phyloP scores from a whole-genome alignment of 371 early-diverging fungal species.

The Nematocida ausubeli region DNA sequence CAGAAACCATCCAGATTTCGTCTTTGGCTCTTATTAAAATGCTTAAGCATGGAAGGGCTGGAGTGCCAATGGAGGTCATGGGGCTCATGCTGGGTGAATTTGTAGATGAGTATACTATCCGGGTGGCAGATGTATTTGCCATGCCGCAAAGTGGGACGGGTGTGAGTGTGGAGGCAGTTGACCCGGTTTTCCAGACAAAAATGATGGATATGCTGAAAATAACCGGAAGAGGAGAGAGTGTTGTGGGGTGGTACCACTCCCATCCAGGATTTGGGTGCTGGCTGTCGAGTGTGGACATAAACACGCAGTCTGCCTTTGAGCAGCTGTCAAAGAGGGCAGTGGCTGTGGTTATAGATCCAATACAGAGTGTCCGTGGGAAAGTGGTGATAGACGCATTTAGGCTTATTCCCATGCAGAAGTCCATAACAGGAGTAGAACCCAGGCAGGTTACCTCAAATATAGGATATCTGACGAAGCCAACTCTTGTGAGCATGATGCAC shows the following conservation, averaged over 20 bases:
- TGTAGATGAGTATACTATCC: conserved; percentile 97
- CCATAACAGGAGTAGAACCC: conserved; percentile 85
- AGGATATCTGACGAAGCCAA: conserved; percentile 95
- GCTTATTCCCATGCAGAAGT: conserved; percentile 80
- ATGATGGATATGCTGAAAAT: conserved; percentile 99
- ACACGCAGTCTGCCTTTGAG: conserved; percentile 81
- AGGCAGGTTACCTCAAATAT: conserved; percentile 96
- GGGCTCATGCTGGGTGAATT: conserved; percentile 99
- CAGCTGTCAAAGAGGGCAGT: conserved; percentile 88
- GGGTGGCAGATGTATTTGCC: conserved; percentile 98
- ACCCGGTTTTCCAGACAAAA: conserved; percentile 97
- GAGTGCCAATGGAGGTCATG: conserved; percentile 99
- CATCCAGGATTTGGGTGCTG: conserved; percentile 99
- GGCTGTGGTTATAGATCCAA: conserved; percentile 98
- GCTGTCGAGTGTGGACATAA: conserved; percentile 96
- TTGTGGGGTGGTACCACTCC: conserved; percentile 99
- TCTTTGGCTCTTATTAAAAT: conserved; percentile 94
- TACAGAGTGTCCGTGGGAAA: conserved; percentile 98
- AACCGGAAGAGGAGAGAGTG: conserved; percentile 93
- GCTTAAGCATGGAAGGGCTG: conserved; percentile 79
- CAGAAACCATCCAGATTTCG: conserved; percentile 97
- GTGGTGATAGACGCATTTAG: conserved; percentile 99
- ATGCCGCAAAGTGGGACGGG: conserved; percentile 99
- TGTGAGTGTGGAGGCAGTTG: conserved; percentile 98
- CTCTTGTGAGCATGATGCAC: conserved; percentile 89